Evolutionary conservation across 2,329 filamentous ascomycete species (phyloP).

Genomic region (Pestalotiopsis fici): DNA sequence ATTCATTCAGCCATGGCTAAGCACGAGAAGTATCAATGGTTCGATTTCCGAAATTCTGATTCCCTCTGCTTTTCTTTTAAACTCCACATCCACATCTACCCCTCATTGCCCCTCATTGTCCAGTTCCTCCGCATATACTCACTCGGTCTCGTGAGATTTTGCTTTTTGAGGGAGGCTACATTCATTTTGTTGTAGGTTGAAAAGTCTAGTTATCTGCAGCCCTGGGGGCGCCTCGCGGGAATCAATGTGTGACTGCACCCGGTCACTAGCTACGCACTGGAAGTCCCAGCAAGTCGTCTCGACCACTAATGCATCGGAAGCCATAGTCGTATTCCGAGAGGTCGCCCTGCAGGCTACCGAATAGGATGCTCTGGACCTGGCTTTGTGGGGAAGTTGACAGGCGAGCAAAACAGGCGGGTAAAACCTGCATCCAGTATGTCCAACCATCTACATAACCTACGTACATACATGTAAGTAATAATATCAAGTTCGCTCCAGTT

Average conservation of each 20-base stretch:
- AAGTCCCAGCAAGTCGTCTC: neutral
- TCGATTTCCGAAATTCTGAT: neutral
- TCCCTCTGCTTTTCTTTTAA: neutral
- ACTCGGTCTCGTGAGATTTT: neutral
- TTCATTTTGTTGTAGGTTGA: neutral
- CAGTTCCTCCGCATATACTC: neutral
- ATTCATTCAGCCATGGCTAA: neutral
- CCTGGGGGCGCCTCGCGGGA: neutral
- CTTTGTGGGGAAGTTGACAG: neutral
- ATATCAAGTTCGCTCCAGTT: neutral
- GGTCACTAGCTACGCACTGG: neutral
- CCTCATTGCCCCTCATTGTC: conserved; percentile 1
- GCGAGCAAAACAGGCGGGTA: neutral
- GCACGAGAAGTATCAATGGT: neutral
- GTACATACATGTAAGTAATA: neutral
- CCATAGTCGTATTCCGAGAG: neutral
- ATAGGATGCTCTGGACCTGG: neutral
- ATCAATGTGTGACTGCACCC: neutral
- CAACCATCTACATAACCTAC: neutral
- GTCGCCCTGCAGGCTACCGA: neutral
- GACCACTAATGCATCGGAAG: neutral
- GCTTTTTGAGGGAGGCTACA: neutral
- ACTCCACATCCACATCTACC: neutral
- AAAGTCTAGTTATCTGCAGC: neutral
- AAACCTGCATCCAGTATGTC: neutral